phyloP scores from a whole-genome alignment of 176 grass and related monocot species.

The Oryza nivara region DNA sequence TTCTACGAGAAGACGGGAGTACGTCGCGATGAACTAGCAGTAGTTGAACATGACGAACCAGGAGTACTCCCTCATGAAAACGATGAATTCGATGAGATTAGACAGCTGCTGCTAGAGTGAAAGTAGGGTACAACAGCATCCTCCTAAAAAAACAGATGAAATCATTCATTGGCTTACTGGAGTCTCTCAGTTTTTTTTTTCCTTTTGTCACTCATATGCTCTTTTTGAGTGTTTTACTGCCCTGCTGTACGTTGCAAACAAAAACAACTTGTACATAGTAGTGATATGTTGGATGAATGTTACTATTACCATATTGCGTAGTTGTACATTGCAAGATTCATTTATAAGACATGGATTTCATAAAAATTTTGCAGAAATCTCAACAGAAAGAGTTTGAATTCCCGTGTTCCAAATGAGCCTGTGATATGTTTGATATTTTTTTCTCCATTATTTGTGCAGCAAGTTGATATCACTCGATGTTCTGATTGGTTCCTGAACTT shows the following conservation, averaged over 20 bases:
- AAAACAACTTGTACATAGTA: conserved; percentile 23
- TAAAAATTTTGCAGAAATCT: background rate
- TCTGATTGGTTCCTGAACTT: too few species aligned
- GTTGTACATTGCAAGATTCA: background rate
- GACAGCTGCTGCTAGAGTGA: conserved; percentile 60
- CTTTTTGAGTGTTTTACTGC: background rate
- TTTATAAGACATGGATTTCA: background rate
- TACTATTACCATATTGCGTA: background rate
- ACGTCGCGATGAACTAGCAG: conserved; percentile 22
- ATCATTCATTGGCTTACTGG: background rate
- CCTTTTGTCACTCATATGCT: background rate
- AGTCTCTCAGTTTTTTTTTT: background rate
- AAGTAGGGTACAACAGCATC: conserved; percentile 37
- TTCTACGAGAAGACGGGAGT: conserved; percentile 79
- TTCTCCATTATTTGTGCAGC: background rate
- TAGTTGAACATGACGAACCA: conserved; percentile 28
- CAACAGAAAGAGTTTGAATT: background rate
- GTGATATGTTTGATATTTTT: background rate
- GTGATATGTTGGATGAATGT: background rate
- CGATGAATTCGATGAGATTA: conserved; percentile 59
- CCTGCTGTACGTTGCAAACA: background rate
- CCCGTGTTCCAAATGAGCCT: background rate
- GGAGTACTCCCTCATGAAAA: conserved; percentile 12
- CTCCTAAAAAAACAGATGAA: background rate
- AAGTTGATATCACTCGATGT: background rate